phyloP scores from a whole-genome alignment of 1,284 basidiomycete species.

The Peniophora sp. region DNA sequence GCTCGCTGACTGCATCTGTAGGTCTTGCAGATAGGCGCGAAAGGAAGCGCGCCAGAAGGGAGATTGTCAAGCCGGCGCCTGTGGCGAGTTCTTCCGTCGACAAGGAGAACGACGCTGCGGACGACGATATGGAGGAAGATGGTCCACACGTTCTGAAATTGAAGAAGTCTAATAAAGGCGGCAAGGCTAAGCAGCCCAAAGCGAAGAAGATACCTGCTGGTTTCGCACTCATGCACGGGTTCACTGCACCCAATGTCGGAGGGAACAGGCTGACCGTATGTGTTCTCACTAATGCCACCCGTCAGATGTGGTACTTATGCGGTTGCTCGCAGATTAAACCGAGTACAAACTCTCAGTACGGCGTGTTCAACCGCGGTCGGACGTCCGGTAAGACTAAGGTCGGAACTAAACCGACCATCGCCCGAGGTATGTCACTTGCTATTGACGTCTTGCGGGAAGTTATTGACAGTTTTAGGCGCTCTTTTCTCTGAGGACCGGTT shows the following conservation, averaged over 20 bases:
- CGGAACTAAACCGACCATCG: neutral
- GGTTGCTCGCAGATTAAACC: constrained; percentile 23
- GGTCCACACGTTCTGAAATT: neutral
- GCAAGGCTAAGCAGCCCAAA: constrained; percentile 24
- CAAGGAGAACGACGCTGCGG: constrained; percentile 6
- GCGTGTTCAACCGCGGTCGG: constrained; percentile 68
- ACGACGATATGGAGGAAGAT: constrained; percentile 5
- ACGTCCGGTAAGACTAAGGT: constrained; percentile 40
- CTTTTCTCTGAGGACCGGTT: neutral
- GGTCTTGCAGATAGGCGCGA: constrained; percentile 16
- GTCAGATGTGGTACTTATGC: neutral
- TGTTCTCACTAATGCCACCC: constrained; percentile 2
- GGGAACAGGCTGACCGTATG: constrained; percentile 63
- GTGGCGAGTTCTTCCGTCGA: constrained; percentile 4
- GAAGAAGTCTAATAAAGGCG: constrained; percentile 9
- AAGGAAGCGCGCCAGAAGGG: constrained; percentile 43
- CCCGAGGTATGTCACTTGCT: neutral
- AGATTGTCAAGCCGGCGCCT: constrained; percentile 34
- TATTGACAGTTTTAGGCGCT: constrained; percentile 9
- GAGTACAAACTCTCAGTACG: constrained; percentile 33
- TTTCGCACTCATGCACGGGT: constrained; percentile 68
- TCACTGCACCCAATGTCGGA: constrained; percentile 62
- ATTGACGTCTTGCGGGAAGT: neutral
- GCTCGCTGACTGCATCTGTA: no score
- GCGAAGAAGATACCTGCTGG: constrained; percentile 30